Percentiles rank a stretch among this genome's conserved stretches.
These are phyloP conservation scores for Bolboschoenoplectus hybrid DNA, from an alignment of 202 grass and related monocot genomes.

Conservation along the genomic window DNA sequence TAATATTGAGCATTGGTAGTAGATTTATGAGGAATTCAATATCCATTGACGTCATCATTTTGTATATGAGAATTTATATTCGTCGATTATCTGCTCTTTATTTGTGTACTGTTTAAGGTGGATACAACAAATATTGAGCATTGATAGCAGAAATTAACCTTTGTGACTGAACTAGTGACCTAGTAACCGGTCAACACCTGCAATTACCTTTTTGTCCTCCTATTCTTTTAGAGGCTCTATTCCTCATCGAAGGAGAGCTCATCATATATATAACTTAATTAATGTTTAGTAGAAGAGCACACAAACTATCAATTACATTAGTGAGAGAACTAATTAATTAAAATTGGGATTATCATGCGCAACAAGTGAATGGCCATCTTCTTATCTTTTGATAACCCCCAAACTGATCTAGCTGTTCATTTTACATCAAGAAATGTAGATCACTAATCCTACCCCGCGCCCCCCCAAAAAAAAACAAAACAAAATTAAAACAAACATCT, in stretches of 20 bases:
- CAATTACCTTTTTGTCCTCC: background rate
- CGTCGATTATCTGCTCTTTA: no score
- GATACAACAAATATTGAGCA: no score
- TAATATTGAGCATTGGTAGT: no score
- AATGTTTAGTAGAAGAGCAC: background rate
- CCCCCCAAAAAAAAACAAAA: background rate
- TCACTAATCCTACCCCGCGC: background rate
- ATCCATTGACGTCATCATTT: no score
- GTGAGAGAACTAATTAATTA: background rate
- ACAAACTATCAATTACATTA: background rate
- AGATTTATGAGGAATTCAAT: no score
- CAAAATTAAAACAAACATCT: no score
- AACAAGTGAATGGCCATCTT: background rate
- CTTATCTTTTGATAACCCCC: background rate
- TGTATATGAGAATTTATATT: no score
- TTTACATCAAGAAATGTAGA: background rate
- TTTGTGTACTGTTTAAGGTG: no score
- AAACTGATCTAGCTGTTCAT: background rate
- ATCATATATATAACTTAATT: background rate
- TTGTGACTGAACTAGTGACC: no score
- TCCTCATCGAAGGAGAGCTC: background rate
- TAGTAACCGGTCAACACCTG: no score
- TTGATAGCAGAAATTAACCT: no score
- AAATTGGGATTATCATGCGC: background rate
- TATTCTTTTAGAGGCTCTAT: background rate